These are phyloP conservation scores for Boletus subcaerulescens DNA, from an alignment of 768 basidiomycete genomes.

Conservation along the genomic window DNA sequence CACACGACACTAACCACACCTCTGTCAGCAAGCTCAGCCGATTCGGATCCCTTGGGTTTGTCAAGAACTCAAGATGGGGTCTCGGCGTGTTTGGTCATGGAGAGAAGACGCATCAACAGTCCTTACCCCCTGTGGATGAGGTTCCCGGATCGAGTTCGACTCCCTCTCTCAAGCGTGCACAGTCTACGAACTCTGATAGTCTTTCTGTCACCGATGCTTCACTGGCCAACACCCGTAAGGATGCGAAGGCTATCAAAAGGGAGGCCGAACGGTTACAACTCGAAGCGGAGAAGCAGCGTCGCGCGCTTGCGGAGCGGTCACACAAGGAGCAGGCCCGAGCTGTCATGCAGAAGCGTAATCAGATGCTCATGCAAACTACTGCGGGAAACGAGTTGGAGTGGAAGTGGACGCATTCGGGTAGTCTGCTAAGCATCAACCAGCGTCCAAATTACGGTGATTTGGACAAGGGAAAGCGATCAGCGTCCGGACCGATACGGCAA, in stretches of 20 bases:
- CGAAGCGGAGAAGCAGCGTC: slow-evolving; percentile 84
- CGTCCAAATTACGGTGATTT: slow-evolving; percentile 28
- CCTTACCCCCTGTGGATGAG: slow-evolving; percentile 73
- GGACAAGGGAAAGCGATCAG: slow-evolving; percentile 50
- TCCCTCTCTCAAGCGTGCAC: slow-evolving; percentile 72
- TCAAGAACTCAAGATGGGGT: slow-evolving; percentile 64
- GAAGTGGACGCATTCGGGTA: slow-evolving; percentile 44
- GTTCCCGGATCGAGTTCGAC: slow-evolving; percentile 52
- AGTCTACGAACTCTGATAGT: slow-evolving; percentile 74
- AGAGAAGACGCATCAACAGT: slow-evolving; percentile 62
- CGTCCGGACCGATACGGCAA: slow-evolving; percentile 64
- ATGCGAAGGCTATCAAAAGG: slow-evolving; percentile 77
- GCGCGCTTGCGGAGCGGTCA: slow-evolving; percentile 67
- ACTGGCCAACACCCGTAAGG: slow-evolving; percentile 42
- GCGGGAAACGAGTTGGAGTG: slow-evolving; percentile 60
- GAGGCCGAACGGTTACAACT: slow-evolving; percentile 73
- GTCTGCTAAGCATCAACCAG: slow-evolving; percentile 40
- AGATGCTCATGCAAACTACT: slow-evolving; percentile 59
- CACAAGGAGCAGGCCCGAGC: slow-evolving; percentile 88
- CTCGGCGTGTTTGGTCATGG: slow-evolving; percentile 67
- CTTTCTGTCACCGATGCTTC: slow-evolving; percentile 53
- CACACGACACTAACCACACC: slow-evolving; percentile 38
- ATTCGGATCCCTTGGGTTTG: slow-evolving; percentile 56
- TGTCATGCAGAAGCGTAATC: slow-evolving; percentile 86
- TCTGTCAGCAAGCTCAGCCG: slow-evolving; percentile 56